Evolutionary conservation across 2,329 filamentous ascomycete species (phyloP).

Genomic region (Rhytidhysteron rufulum): DNA sequence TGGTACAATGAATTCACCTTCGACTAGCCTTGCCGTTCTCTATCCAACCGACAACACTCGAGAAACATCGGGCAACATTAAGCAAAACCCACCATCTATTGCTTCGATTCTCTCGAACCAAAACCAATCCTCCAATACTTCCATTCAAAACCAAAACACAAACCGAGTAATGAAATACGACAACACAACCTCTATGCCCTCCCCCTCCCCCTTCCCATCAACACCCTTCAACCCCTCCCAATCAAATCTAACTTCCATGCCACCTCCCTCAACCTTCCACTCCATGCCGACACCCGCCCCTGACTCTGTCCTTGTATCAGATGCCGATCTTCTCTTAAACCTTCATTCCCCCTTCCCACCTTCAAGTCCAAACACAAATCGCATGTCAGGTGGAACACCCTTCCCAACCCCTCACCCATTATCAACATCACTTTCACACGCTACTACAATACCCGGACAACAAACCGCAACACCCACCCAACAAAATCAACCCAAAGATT

Average conservation of each 20-base stretch:
- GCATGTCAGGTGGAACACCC: conserved; percentile 20
- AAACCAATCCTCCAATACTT: conserved; percentile 5
- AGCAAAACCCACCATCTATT: conserved; percentile 17
- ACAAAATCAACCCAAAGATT: conserved; percentile 7
- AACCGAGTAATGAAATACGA: conserved; percentile 21
- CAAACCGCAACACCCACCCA: conserved; percentile 1
- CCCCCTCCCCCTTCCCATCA: conserved; percentile 16
- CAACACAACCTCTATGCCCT: conserved; percentile 14
- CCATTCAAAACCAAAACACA: neutral
- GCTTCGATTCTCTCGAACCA: conserved; percentile 25
- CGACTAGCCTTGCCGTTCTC: conserved; percentile 76
- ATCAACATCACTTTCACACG: too few species aligned
- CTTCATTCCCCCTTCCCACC: conserved; percentile 45
- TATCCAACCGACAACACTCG: conserved; percentile 56
- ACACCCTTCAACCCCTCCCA: conserved; percentile 14
- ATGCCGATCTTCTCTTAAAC: conserved; percentile 47
- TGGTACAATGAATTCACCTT: conserved; percentile 80
- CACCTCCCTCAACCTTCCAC: conserved; percentile 19
- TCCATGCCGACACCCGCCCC: conserved; percentile 15
- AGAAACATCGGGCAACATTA: conserved; percentile 21
- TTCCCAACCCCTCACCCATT: conserved; percentile 4
- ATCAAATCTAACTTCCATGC: conserved; percentile 27
- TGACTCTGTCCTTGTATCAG: conserved; percentile 37
- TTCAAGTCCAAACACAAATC: conserved; percentile 20
- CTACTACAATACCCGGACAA: conserved; percentile 5